Percentiles rank a stretch among this genome's conserved stretches.
Conservation (phyloP, 768 basidiomycete genomes). For the Trametes cingulata region DNA sequence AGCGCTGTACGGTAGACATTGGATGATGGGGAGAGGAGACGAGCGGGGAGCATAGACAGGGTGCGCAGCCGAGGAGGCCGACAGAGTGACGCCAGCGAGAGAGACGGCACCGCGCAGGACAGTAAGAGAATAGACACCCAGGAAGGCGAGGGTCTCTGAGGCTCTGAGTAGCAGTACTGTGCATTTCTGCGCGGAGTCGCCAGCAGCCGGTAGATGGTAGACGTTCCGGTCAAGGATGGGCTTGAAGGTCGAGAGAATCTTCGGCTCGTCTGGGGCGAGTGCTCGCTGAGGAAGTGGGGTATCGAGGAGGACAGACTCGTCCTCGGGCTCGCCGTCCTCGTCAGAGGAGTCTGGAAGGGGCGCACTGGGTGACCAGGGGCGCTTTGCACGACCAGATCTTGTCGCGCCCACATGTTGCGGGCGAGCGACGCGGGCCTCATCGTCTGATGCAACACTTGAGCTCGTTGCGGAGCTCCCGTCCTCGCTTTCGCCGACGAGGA, state of each 20-base stretch:
- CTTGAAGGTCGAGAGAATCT: slow-evolving; percentile 49
- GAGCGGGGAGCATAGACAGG: slow-evolving; percentile 75
- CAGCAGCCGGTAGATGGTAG: slow-evolving; percentile 41
- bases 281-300: not conserved
- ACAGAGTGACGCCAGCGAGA: slow-evolving; percentile 55
- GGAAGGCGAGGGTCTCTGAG: slow-evolving; percentile 59
- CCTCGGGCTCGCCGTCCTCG: slow-evolving; percentile 36
- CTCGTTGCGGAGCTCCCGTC: slow-evolving; percentile 24
- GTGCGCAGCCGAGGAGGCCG: slow-evolving; percentile 43
- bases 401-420: not conserved
- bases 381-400: slow-evolving; percentile 19
- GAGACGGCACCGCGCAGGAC: slow-evolving; percentile 64
- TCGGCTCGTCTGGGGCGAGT: slow-evolving; percentile 12
- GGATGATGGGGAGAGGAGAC: slow-evolving; percentile 68
- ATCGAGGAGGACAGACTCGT: slow-evolving; percentile 23
- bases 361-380: slow-evolving; percentile 63
- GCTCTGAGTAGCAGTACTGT: slow-evolving; percentile 45
- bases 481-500: slow-evolving; percentile 22
- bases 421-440: slow-evolving; percentile 23
- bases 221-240: slow-evolving; percentile 47
- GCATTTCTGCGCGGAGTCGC: slow-evolving; percentile 22
- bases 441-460: slow-evolving; percentile 39
- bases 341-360: slow-evolving; percentile 35
- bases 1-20: slow-evolving; percentile 29
- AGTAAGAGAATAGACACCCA: slow-evolving; percentile 63